Percentiles rank a stretch among this genome's conserved stretches.
These are phyloP conservation scores for Trichoderma sp. DNA, from an alignment of 2,329 filamentous ascomycete species.

Conservation along the genomic window DNA sequence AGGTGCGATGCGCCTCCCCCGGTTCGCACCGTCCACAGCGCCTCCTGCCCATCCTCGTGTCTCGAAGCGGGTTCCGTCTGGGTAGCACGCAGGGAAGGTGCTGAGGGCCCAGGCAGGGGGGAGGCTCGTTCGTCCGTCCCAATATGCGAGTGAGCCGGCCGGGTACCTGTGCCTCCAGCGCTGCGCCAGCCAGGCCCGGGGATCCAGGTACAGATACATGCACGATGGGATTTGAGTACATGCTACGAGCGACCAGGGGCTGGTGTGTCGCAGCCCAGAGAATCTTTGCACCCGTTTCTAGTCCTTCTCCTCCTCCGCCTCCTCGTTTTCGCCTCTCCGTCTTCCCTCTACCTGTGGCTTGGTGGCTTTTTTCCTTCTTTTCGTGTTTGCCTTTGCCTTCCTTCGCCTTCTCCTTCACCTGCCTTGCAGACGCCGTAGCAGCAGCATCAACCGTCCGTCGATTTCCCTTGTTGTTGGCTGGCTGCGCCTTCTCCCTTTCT, in stretches of 20 bases:
- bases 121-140: background rate
- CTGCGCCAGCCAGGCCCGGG: background rate
- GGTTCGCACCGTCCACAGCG: background rate
- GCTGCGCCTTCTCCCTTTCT: background rate
- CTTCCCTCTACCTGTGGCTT: slow-evolving; percentile 16
- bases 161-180: background rate
- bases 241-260: background rate
- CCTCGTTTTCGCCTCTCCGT: slow-evolving; percentile 18
- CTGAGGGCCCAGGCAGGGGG: background rate
- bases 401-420: slow-evolving; percentile 11
- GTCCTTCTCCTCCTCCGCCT: slow-evolving; percentile 19
- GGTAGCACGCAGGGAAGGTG: slow-evolving; percentile 2
- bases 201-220: background rate
- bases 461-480: slow-evolving; percentile 14
- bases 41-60: slow-evolving; percentile 18
- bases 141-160: background rate
- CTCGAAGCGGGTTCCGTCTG: slow-evolving; percentile 16
- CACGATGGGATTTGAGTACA: background rate
- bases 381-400: slow-evolving; percentile 21
- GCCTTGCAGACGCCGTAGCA: slow-evolving; percentile 14
- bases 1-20: slow-evolving; percentile 13
- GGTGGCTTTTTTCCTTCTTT: slow-evolving; percentile 19
- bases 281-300: slow-evolving; percentile 9
- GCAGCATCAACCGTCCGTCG: slow-evolving; percentile 1
- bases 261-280: slow-evolving; percentile 12